Conservation (phyloP, 495 filamentous ascomycete genomes). For the Bombardia bombarda region DNA sequence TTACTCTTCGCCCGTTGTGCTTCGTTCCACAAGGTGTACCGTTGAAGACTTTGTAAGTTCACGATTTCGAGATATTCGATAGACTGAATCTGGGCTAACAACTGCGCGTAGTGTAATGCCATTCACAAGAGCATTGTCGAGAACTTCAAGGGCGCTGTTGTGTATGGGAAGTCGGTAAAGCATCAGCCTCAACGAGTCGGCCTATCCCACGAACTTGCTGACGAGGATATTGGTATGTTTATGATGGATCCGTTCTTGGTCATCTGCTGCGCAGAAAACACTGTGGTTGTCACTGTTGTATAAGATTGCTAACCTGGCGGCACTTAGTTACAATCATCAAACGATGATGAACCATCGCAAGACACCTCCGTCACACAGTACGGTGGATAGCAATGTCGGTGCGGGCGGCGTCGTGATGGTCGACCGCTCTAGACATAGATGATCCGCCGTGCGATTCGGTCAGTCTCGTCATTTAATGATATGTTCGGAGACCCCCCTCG, state of each 20-base stretch:
- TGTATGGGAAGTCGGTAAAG: slow-evolving; percentile 96
- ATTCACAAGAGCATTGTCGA: slow-evolving; percentile 96
- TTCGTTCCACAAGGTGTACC: slow-evolving; percentile 71
- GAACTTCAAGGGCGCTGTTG: slow-evolving; percentile 89
- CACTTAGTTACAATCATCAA: slow-evolving; percentile 83
- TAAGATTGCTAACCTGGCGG: slow-evolving; percentile 17
- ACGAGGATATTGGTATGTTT: slow-evolving; percentile 91
- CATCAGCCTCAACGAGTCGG: slow-evolving; percentile 97
- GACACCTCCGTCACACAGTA: neutral
- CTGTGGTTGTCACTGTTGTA: neutral
- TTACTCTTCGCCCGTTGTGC: slow-evolving; percentile 85
- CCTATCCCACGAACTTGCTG: slow-evolving; percentile 79
- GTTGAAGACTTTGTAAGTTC: slow-evolving; percentile 91
- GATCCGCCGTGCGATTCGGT: too few species aligned
- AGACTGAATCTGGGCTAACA: slow-evolving; percentile 12
- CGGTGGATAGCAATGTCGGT: neutral
- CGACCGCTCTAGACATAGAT: too few species aligned
- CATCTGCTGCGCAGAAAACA: slow-evolving; percentile 4
- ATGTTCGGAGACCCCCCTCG: too few species aligned
- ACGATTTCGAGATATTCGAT: neutral
- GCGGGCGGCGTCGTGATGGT: too few species aligned
- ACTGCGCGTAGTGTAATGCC: slow-evolving; percentile 66
- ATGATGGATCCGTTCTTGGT: slow-evolving; percentile 8
- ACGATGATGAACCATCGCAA: slow-evolving; percentile 41
- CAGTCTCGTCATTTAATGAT: too few species aligned